Percentiles rank a stretch among this genome's conserved stretches.
Evolutionary conservation across 2,329 filamentous ascomycete genomes (phyloP).

Genomic region (Clarireedia hainanense): DNA sequence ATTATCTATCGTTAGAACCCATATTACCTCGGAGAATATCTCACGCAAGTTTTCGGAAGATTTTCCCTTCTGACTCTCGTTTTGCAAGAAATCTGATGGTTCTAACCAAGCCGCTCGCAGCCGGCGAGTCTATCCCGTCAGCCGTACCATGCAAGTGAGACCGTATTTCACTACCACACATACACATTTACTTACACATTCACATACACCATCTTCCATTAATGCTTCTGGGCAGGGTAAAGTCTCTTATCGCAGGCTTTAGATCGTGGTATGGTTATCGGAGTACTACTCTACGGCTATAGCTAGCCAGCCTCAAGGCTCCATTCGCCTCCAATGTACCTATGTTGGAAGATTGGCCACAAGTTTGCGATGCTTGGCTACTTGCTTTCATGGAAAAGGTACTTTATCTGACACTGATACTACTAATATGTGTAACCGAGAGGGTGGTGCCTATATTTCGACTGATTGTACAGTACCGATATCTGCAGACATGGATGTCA

Average conservation of each 20-base stretch:
- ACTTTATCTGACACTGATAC: no score
- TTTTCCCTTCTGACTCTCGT: not conserved
- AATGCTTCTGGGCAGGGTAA: not conserved
- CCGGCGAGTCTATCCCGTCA: not conserved
- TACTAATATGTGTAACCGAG: no score
- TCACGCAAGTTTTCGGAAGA: not conserved
- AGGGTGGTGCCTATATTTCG: no score
- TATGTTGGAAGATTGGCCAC: no score
- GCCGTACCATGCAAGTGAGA: slow-evolving; percentile 8
- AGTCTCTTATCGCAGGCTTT: not conserved
- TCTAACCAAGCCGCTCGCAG: not conserved
- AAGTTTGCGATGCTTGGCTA: no score
- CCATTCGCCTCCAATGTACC: not conserved
- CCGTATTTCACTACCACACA: not conserved
- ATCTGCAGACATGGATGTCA: no score
- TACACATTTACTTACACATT: not conserved
- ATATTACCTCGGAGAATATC: not conserved
- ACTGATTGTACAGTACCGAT: no score
- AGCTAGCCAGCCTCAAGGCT: not conserved
- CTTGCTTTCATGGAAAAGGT: no score
- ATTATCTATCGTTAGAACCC: no score
- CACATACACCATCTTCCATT: no score
- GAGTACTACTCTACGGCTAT: not conserved
- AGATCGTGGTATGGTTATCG: not conserved
- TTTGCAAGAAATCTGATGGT: no score